Percentiles rank a stretch among this genome's conserved stretches.
Conservation (phyloP, 495 filamentous ascomycete species). For the Lepidopterella palustris region DNA sequence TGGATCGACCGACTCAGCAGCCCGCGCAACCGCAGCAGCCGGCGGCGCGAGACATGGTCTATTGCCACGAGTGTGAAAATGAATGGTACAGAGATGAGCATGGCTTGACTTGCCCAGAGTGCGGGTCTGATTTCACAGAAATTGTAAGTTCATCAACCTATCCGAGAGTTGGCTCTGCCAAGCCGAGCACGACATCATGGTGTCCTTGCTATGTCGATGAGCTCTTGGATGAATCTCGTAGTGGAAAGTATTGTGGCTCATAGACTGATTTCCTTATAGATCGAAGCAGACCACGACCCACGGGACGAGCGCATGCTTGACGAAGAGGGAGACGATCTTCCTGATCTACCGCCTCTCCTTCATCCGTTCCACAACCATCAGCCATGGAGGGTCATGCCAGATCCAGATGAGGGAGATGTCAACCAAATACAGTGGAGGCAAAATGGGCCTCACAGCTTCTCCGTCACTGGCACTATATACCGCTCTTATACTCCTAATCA, state of each 20-base stretch:
- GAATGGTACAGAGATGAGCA: conserved; percentile 71
- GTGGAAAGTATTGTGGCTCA: neutral
- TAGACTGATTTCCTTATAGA: conserved; percentile 20
- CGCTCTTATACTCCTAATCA: conserved; percentile 24
- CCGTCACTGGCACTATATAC: conserved; percentile 32
- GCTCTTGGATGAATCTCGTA: no score
- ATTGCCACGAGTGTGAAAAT: conserved; percentile 70
- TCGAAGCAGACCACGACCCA: conserved; percentile 40
- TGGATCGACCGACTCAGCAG: conserved; percentile 2
- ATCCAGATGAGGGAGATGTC: conserved; percentile 41
- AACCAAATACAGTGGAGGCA: conserved; percentile 34
- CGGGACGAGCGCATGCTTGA: conserved; percentile 38
- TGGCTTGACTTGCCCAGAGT: conserved; percentile 67
- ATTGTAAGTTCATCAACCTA: conserved; percentile 52
- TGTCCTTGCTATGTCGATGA: no score
- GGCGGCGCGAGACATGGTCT: conserved; percentile 47
- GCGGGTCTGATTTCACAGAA: conserved; percentile 71
- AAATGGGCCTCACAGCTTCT: conserved; percentile 34
- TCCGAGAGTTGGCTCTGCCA: no score
- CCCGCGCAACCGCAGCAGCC: conserved; percentile 2
- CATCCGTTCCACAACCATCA: conserved; percentile 30
- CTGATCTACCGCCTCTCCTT: conserved; percentile 44
- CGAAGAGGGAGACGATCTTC: conserved; percentile 65
- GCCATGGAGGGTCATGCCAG: conserved; percentile 33
- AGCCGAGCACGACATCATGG: no score